Percentiles rank a stretch among this genome's conserved stretches.
Conservation (phyloP, 192 early-diverging fungal species). For the Kappamyces sp. region DNA sequence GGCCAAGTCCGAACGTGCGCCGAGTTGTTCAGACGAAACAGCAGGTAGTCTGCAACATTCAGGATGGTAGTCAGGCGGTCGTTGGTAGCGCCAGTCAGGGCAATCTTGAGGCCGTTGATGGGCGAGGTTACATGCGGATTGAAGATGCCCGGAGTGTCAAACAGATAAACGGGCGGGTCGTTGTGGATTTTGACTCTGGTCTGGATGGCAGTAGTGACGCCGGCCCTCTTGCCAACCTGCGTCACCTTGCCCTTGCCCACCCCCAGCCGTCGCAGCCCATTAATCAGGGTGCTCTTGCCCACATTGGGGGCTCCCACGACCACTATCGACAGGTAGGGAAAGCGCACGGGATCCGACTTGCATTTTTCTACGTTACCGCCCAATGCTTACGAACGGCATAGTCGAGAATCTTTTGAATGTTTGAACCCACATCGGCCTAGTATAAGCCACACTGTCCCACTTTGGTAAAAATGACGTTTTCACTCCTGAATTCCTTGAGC, state of each 20-base stretch:
- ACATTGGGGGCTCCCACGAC: constrained; percentile 96
- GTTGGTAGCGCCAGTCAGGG: constrained; percentile 80
- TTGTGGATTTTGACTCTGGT: constrained; percentile 76
- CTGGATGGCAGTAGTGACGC: constrained; percentile 74
- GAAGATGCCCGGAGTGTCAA: constrained; percentile 63
- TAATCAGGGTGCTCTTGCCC: constrained; percentile 90
- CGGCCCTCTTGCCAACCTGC: constrained; percentile 76
- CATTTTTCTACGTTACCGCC: constrained; percentile 13
- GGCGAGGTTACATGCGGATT: constrained; percentile 81
- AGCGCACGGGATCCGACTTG: constrained; percentile 17
- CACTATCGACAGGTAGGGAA: constrained; percentile 57
- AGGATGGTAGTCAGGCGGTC: constrained; percentile 75
- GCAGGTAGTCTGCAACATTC: constrained; percentile 85
- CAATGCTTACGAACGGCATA: constrained; percentile 47
- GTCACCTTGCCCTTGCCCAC: constrained; percentile 76
- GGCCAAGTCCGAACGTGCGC: constrained; percentile 38
- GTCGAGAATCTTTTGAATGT: constrained; percentile 64
- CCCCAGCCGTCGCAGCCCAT: constrained; percentile 74
- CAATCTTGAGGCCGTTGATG: constrained; percentile 78
- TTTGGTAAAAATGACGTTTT: constrained; percentile 61
- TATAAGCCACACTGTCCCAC: too few species aligned
- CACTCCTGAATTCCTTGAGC: constrained; percentile 40
- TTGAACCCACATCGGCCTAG: too few species aligned
- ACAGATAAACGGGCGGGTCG: constrained; percentile 82
- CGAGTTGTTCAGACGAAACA: constrained; percentile 71